A percentile compares a stretch with the other conserved stretches of the same genome.
These are phyloP conservation scores for Mrakia frigida DNA, from an alignment of 768 basidiomycete species.

Conservation along the genomic window DNA sequence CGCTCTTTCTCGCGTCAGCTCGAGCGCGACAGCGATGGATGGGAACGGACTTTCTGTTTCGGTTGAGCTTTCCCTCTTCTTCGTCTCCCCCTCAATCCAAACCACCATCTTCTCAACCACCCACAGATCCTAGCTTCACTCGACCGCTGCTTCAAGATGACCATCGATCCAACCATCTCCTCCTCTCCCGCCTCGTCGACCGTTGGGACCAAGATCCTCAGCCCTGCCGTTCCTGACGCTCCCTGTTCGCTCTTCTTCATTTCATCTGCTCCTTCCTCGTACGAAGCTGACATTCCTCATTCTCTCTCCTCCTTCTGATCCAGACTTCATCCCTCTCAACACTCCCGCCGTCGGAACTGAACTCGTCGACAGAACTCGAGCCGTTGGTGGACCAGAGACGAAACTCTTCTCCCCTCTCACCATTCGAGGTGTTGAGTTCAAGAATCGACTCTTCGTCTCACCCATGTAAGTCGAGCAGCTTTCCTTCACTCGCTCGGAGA, in stretches of 20 bases:
- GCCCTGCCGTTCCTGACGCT: not conserved
- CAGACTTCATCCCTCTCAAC: slow-evolving; percentile 57
- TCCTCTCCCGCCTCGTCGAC: not conserved
- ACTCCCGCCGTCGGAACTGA: slow-evolving; percentile 55
- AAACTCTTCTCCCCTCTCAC: slow-evolving; percentile 62
- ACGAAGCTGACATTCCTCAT: not conserved
- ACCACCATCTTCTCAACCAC: too few relatives aligned
- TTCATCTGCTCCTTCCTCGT: not conserved
- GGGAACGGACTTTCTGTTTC: too few relatives aligned
- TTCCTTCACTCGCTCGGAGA: not conserved
- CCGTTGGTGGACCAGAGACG: slow-evolving; percentile 50
- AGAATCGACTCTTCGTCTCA: slow-evolving; percentile 48
- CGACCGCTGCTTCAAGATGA: not conserved
- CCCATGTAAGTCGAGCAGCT: slow-evolving; percentile 57
- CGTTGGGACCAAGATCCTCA: not conserved
- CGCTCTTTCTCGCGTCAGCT: too few relatives aligned
- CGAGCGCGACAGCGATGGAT: too few relatives aligned
- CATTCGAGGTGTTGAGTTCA: slow-evolving; percentile 60
- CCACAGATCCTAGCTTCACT: too few relatives aligned
- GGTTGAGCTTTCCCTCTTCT: too few relatives aligned
- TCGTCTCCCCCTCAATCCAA: too few relatives aligned
- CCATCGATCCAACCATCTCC: not conserved
- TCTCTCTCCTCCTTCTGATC: not conserved
- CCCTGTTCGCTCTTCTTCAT: not conserved
- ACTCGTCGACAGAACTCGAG: slow-evolving; percentile 35